Evolutionary conservation across 2,329 filamentous ascomycete species (phyloP).

Genomic region (Cytospora paraplurivora): DNA sequence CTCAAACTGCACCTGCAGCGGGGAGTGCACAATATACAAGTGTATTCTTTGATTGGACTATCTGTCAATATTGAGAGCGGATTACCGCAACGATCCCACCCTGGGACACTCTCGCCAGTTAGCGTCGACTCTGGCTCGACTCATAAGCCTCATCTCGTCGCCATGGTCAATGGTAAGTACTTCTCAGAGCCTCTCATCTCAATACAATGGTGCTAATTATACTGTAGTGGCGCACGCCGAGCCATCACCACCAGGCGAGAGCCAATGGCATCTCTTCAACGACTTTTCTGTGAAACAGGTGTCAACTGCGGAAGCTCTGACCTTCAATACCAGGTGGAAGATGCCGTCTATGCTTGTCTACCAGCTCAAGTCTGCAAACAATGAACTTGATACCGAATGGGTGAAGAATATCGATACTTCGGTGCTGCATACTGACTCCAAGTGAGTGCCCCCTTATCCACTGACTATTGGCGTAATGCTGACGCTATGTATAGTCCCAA

Average conservation of each 20-base stretch:
- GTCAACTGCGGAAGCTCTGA: constrained; percentile 78
- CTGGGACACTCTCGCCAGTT: constrained; percentile 76
- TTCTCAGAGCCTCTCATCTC: neutral
- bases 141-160: constrained; percentile 87
- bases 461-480: constrained; percentile 27
- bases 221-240: constrained; percentile 66
- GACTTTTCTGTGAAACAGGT: constrained; percentile 90
- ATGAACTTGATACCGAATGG: constrained; percentile 84
- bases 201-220: neutral
- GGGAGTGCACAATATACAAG: constrained; percentile 76
- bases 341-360: constrained; percentile 84
- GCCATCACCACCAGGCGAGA: constrained; percentile 58
- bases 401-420: constrained; percentile 81
- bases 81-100: constrained; percentile 82
- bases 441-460: constrained; percentile 42
- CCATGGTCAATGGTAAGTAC: constrained; percentile 77
- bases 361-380: constrained; percentile 78
- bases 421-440: constrained; percentile 74
- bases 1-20: constrained; percentile 77
- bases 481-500: constrained; percentile 42
- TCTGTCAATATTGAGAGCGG: constrained; percentile 88
- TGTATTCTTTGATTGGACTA: constrained; percentile 90
- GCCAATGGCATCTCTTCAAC: constrained; percentile 95
- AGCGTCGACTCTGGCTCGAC: constrained; percentile 86
- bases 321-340: constrained; percentile 92